Evolutionary conservation across 495 filamentous ascomycete genomes (phyloP).

Genomic region (Lasiosphaeria miniovina): DNA sequence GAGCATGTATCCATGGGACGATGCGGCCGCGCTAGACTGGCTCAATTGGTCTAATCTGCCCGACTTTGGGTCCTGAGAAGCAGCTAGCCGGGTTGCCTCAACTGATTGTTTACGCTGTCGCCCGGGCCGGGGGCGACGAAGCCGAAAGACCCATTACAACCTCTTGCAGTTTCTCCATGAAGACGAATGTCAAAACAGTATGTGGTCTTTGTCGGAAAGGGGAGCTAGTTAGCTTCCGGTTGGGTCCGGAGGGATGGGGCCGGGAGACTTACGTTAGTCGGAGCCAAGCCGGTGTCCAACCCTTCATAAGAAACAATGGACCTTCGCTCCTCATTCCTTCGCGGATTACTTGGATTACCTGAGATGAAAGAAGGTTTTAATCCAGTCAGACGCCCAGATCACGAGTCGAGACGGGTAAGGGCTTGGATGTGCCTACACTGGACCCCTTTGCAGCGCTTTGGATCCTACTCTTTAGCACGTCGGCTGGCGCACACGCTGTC

Average conservation of each 20-base stretch:
- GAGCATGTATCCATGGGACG: constrained; percentile 54
- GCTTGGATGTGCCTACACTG: constrained; percentile 8
- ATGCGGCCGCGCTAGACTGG: constrained; percentile 58
- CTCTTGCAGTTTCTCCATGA: constrained; percentile 40
- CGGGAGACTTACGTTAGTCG: constrained; percentile 30
- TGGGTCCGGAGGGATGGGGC: background rate
- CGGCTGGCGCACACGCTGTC: constrained; percentile 38
- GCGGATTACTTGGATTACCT: constrained; percentile 28
- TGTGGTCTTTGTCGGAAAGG: constrained; percentile 27
- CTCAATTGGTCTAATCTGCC: constrained; percentile 54
- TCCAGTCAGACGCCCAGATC: background rate
- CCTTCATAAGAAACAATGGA: constrained; percentile 39
- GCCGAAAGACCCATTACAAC: constrained; percentile 12
- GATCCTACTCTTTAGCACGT: constrained; percentile 40
- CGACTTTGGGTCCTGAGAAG: constrained; percentile 30
- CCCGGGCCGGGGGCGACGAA: constrained; percentile 6
- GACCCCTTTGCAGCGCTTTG: constrained; percentile 29
- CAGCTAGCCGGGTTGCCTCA: background rate
- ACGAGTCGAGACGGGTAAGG: background rate
- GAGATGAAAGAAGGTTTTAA: constrained; percentile 6
- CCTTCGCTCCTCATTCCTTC: constrained; percentile 32
- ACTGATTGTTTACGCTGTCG: constrained; percentile 2
- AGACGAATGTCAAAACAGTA: constrained; percentile 39
- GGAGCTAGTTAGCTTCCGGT: constrained; percentile 1
- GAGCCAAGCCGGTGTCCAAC: constrained; percentile 43